These are phyloP conservation scores for Carallia brachiata DNA, from an alignment of 345 rosid species.

Conservation along the genomic window DNA sequence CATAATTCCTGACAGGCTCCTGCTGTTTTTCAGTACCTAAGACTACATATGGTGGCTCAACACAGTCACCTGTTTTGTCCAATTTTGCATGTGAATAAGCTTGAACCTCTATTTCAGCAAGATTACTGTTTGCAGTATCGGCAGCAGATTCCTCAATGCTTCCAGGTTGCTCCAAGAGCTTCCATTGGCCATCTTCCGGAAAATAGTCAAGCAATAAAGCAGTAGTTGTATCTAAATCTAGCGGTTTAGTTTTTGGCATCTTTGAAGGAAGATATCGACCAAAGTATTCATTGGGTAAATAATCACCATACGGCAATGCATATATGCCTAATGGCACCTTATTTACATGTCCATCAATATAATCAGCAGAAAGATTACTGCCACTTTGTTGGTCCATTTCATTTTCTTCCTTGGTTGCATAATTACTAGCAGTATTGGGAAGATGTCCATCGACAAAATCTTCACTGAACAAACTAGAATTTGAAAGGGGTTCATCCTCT, in stretches of 20 bases:
- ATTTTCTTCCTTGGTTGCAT: conserved; percentile 4
- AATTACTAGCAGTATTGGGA: conserved; percentile 5
- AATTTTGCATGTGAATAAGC: conserved; percentile 26
- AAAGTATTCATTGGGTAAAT: conserved; percentile 36
- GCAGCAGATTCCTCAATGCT: conserved; percentile 30
- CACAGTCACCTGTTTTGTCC: conserved; percentile 35
- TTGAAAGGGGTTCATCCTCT: conserved; percentile 26
- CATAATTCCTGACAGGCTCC: conserved; percentile 38
- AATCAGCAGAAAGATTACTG: conserved; percentile 33
- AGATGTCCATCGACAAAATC: conserved; percentile 14
- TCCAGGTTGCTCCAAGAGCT: conserved; percentile 68
- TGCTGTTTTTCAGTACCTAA: conserved; percentile 51
- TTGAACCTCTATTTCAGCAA: conserved; percentile 20
- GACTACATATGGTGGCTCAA: conserved; percentile 70
- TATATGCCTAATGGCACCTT: conserved; percentile 37
- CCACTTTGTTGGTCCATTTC: conserved; percentile 33
- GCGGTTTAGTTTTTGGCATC: conserved; percentile 40
- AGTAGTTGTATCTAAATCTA: conserved; percentile 69
- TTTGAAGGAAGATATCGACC: conserved; percentile 44
- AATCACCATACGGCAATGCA: conserved; percentile 33
- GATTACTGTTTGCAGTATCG: conserved; percentile 32
- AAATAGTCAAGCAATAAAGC: conserved; percentile 78
- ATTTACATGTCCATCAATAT: conserved; percentile 25
- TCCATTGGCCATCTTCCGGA: conserved; percentile 94
- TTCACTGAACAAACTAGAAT: conserved; percentile 10